Percentiles rank a stretch among this genome's conserved stretches.
Conservation (phyloP, 208 protist genomes). For the Wallacemonas collosoma region DNA sequence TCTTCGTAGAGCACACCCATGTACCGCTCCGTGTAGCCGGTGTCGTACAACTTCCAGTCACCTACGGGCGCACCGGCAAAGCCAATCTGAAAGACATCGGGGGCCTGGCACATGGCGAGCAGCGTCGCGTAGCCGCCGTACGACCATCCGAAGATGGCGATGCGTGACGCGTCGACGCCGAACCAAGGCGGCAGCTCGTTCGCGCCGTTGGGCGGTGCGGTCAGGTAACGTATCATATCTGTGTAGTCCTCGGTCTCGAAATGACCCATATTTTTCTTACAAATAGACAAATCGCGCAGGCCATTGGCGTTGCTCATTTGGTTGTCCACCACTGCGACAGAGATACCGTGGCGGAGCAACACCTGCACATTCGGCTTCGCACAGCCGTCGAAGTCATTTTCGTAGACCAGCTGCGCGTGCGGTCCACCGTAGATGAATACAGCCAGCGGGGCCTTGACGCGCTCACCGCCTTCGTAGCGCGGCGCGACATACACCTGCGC, state of each 20-base stretch:
- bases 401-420: conserved; percentile 83
- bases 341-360: conserved; percentile 70
- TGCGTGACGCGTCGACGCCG: conserved; percentile 57
- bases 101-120: conserved; percentile 80
- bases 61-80: conserved; percentile 84
- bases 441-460: conserved; percentile 48
- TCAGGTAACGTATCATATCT: conserved; percentile 59
- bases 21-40: conserved; percentile 91
- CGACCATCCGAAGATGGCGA: conserved; percentile 89
- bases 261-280: conserved; percentile 83
- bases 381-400: conserved; percentile 53
- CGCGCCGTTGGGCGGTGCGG: conserved; percentile 15
- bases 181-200: conserved; percentile 38
- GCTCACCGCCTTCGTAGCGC: conserved; percentile 10
- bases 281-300: conserved; percentile 71
- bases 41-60: conserved; percentile 92
- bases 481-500: conserved; percentile 67
- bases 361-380: conserved; percentile 61
- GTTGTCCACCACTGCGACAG: conserved; percentile 83
- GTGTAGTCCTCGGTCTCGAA: conserved; percentile 89
- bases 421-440: conserved; percentile 89
- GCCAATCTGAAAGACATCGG: conserved; percentile 81
- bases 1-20: conserved; percentile 69
- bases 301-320: conserved; percentile 87
- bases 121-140: conserved; percentile 91